Base-by-base conservation (phyloP, 2,329 filamentous ascomycete species). In the Hypoxylon sp. region DNA sequence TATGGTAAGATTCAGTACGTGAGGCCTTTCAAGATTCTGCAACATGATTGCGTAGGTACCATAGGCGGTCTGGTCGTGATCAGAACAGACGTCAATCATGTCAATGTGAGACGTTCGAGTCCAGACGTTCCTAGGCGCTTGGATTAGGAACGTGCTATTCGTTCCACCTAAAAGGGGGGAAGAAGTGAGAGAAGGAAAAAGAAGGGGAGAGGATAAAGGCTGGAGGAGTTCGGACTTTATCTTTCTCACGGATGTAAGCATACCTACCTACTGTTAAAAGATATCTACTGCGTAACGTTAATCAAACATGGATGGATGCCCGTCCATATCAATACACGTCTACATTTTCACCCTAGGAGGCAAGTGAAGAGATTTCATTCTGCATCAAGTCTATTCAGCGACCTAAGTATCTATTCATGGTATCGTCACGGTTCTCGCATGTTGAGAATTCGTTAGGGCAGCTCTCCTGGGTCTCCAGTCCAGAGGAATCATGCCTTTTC, bases 381-480 rank as follows among this genome's bases (percentile, higher is more conserved):
- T 48, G 36, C 38, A 67, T 63, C 69, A 71, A 69, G 60, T 74
- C 69, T 73, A 74, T 73, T 73, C 58, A 68, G 54, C 51, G 59
- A 70, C 67, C 67, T 64, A 59, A 62, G 48, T 46, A 51, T 65
- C 67, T 72, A 67, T 72, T 67, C 70, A 68, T 72, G 71, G 68
- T 71, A 73, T 74, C 70, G 67, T 67, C 69, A 56, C 62, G 67
- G 64, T 68, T 40, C 36, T 18, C 36, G 16, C 36, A 20, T 20
- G 36, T 14, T 53, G 67, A 71, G 62, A 57, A 54, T 46, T 62
- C 59, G 66, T 58, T 60, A 58, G 38, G 61, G 61, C 33, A 54
- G 54, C 64, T 61, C 60, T 68, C 55, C 69, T 68, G 66, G 70
- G 66, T 68, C 73, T 72, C 71, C 69, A 72, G 70, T 70, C 70